Evolutionary conservation across 1,284 basidiomycete species (phyloP).

Genomic region (Sanguinoderma infundibulare): DNA sequence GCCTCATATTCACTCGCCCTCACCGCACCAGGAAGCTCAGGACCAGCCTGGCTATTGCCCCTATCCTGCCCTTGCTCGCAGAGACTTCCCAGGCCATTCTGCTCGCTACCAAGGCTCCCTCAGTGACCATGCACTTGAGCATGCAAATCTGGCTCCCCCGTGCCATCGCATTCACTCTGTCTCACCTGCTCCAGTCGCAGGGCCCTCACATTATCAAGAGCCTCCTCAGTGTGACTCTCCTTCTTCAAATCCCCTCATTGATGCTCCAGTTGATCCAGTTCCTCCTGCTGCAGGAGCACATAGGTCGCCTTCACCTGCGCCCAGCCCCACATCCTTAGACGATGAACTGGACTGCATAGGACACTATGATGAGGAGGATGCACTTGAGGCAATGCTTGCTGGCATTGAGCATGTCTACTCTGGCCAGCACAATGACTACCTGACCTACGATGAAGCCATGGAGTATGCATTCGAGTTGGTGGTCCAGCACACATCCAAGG

Average conservation of each 20-base stretch:
- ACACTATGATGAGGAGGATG: conserved; percentile 1
- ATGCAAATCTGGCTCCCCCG: conserved; percentile 4
- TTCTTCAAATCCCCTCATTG: conserved; percentile 2
- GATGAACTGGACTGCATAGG: conserved; percentile 8
- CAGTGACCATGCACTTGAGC: conserved; percentile 10
- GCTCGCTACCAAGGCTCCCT: conserved; percentile 10
- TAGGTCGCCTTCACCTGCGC: conserved; percentile 1
- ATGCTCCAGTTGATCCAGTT: conserved; percentile 6
- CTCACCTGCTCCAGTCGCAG: conserved; percentile 6
- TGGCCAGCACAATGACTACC: not conserved
- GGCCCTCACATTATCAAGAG: too few relatives aligned
- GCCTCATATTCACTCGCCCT: not conserved
- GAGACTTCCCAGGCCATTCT: conserved; percentile 2
- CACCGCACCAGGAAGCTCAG: not conserved
- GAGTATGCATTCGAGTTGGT: conserved; percentile 2
- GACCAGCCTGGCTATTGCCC: conserved; percentile 6
- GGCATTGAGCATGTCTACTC: conserved; percentile 14
- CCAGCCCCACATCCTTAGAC: conserved; percentile 8
- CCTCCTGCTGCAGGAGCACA: not conserved
- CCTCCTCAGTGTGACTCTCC: not conserved
- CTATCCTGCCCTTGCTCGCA: conserved; percentile 9
- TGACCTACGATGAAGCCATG: not conserved
- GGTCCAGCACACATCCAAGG: not conserved
- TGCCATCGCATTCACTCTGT: conserved; percentile 3
- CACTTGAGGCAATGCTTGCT: conserved; percentile 5